These are phyloP conservation scores for Knufia fluminis DNA, from an alignment of 2,329 filamentous ascomycete species.

Conservation along the genomic window DNA sequence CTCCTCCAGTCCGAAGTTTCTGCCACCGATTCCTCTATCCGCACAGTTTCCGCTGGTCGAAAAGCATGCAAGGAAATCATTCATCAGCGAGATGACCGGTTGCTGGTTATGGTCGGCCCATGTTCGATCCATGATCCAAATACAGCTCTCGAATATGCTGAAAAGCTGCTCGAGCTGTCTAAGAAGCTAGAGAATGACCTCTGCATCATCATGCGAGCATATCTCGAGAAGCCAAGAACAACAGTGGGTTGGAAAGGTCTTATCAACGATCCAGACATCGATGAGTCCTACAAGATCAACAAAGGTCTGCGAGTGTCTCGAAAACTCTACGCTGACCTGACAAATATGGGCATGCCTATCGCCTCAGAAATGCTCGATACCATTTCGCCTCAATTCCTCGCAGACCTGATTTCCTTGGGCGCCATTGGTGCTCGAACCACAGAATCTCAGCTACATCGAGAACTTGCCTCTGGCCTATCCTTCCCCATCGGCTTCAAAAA, in stretches of 20 bases:
- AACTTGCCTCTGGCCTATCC: conserved; percentile 83
- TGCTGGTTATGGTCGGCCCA: conserved; percentile 79
- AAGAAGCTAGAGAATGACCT: conserved; percentile 84
- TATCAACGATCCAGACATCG: conserved; percentile 97
- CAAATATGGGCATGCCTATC: conserved; percentile 85
- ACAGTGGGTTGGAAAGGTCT: conserved; percentile 98
- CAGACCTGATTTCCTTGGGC: conserved; percentile 82
- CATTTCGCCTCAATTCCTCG: conserved; percentile 92
- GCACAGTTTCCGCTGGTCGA: conserved; percentile 51
- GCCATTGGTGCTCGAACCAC: conserved; percentile 95
- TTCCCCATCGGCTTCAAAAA: conserved; percentile 99
- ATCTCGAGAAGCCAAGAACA: conserved; percentile 96
- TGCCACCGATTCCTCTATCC: conserved; percentile 36
- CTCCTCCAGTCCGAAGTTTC: conserved; percentile 90
- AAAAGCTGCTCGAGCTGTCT: conserved; percentile 68
- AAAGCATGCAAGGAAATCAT: conserved; percentile 53
- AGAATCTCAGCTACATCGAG: conserved; percentile 89
- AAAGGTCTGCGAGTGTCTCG: conserved; percentile 82
- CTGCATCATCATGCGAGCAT: conserved; percentile 92
- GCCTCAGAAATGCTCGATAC: conserved; percentile 98
- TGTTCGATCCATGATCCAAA: conserved; percentile 95
- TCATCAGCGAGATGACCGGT: conserved; percentile 49
- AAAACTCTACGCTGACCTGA: conserved; percentile 88
- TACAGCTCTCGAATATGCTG: conserved; percentile 87
- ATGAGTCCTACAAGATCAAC: conserved; percentile 98